Evolutionary conservation across 2,329 filamentous ascomycete species (phyloP).

Genomic region (Diaporthe vexans): DNA sequence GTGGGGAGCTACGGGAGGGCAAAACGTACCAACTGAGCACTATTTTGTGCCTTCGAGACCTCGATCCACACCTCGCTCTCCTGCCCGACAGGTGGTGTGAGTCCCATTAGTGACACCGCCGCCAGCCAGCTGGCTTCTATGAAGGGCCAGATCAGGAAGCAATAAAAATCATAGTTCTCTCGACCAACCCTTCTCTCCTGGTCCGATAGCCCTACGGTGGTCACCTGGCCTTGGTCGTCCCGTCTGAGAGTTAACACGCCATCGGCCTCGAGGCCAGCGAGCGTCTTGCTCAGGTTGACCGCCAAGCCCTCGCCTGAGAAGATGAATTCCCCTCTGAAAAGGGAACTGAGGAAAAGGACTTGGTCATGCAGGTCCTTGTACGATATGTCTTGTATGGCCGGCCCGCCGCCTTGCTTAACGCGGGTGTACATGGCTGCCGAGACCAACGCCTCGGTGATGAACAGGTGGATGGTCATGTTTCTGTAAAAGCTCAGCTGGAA

Average conservation of each 20-base stretch:
- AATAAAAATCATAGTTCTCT: constrained; percentile 99
- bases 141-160: constrained; percentile 98
- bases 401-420: constrained; percentile 92
- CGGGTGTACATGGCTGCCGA: constrained; percentile 91
- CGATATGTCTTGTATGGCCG: constrained; percentile 81
- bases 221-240: constrained; percentile 68
- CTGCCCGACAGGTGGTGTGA: constrained; percentile 77
- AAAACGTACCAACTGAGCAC: constrained; percentile 79
- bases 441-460: constrained; percentile 92
- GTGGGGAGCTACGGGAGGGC: constrained; percentile 6
- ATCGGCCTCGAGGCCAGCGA: constrained; percentile 83
- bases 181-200: constrained; percentile 82
- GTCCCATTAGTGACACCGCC: constrained; percentile 87
- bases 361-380: constrained; percentile 82
- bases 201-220: constrained; percentile 80
- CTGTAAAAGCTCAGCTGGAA: constrained; percentile 99
- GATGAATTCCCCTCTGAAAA: constrained; percentile 97
- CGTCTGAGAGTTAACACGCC: constrained; percentile 79
- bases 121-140: constrained; percentile 96
- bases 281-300: constrained; percentile 84
- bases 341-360: constrained; percentile 89
- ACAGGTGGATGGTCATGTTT: constrained; percentile 99
- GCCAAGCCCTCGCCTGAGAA: constrained; percentile 89
- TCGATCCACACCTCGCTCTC: constrained; percentile 84
- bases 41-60: constrained; percentile 81